Evolutionary conservation across 495 filamentous ascomycete species (phyloP), one percentile per base, ranked within the genome.

Genomic region (Podospora pseudopauciseta): DNA sequence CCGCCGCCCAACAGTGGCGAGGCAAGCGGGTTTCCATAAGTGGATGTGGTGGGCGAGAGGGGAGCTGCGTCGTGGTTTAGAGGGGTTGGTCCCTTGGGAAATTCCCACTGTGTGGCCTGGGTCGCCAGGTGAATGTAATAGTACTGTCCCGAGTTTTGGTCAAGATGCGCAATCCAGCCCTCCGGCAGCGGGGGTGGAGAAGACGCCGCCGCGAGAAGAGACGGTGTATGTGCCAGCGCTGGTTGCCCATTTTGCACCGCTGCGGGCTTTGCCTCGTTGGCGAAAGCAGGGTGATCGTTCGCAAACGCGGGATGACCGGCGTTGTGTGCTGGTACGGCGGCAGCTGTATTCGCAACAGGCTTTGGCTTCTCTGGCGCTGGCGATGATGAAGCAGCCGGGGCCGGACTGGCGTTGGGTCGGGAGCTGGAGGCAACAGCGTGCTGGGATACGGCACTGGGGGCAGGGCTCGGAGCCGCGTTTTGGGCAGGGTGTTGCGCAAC

Each of bases 101-200:
- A 97, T 71, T 99, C 95, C 95, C 95, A 99, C 76, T 99, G 95
- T 15, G 95, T 99, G 3, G 93, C 92, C 74, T 97, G 95, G 0
- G 95, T 94, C 11, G 95, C 90, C 19, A 99, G 85, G 76, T 99
- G 96, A 70, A 99, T 99, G 75, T 99, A 99, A 75, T 99, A 99
- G 76, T 98, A 99, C 74, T 97, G 95, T 6, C 96, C 95, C 4
- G 93, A 97, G 74, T 89, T 97, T 55, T 91, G 90, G 75, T 99
- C 95, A 6, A 98, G 84, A 74, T 98, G 96, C 15, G 96, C 94
- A 76, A 98, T 98, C 95, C 95, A 99, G 11, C 96, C 95, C 76
- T 98, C 96, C 16, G 95, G 95, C 13, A 99, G 84, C 15, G 94
- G 95, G 6, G 95, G 96, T 11, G 94, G 95, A 28, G 91, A 92